Conservation (phyloP, 495 filamentous ascomycete genomes). For the Geopyxis carbonaria region DNA sequence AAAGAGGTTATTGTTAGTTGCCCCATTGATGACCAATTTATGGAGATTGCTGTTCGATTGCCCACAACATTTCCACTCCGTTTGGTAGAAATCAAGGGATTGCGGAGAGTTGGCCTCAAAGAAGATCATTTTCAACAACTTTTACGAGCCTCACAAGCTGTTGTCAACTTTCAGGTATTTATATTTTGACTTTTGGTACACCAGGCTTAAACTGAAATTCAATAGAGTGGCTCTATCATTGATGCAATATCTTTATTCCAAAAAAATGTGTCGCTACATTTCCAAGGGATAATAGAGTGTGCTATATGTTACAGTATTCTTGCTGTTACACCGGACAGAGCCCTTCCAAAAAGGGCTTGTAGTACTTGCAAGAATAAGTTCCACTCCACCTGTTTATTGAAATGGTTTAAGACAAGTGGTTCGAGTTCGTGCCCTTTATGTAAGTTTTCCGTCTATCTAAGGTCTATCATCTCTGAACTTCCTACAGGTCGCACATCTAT, state of each 20-base stretch:
- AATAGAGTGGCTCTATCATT: constrained; percentile 55
- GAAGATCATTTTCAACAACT: constrained; percentile 82
- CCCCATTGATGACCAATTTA: constrained; percentile 68
- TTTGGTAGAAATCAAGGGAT: constrained; percentile 53
- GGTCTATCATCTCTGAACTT: too few relatives aligned
- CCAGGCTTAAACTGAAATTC: neutral
- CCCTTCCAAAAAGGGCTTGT: constrained; percentile 79
- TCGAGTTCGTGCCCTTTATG: constrained; percentile 80
- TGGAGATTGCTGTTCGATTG: constrained; percentile 59
- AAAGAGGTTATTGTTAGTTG: constrained; percentile 64
- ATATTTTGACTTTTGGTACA: neutral
- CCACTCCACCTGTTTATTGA: constrained; percentile 74
- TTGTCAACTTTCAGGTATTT: constrained; percentile 66
- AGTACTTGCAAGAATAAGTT: constrained; percentile 88
- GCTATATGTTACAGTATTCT: constrained; percentile 87
- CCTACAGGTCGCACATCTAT: too few relatives aligned
- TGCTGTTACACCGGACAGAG: constrained; percentile 59
- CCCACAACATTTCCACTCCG: constrained; percentile 68
- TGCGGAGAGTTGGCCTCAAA: constrained; percentile 67
- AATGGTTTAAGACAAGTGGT: constrained; percentile 91
- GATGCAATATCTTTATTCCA: constrained; percentile 73
- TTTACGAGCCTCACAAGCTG: constrained; percentile 70
- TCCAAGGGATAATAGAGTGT: constrained; percentile 90
- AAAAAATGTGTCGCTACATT: constrained; percentile 61
- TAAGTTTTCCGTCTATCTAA: constrained; percentile 10